These are phyloP conservation scores for Suillus lakei DNA, from an alignment of 768 basidiomycete species.

Conservation along the genomic window DNA sequence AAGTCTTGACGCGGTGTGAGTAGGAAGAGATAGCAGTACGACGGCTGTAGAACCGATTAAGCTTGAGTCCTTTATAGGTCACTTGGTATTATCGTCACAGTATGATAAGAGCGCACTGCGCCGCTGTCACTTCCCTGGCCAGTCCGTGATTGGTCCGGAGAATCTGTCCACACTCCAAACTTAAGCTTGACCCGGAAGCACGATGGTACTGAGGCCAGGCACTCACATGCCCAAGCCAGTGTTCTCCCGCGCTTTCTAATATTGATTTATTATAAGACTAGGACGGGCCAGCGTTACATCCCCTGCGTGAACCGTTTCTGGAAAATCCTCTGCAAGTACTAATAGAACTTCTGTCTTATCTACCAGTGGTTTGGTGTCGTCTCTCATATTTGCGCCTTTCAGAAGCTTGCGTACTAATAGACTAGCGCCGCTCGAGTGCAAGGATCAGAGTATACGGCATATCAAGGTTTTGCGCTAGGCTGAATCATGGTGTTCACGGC, in stretches of 20 bases:
- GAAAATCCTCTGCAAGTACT: neutral
- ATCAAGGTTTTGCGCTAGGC: no score
- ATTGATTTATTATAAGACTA: no score
- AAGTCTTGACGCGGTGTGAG: constrained; percentile 2
- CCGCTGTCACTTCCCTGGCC: no score
- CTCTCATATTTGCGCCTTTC: neutral
- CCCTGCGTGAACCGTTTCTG: neutral
- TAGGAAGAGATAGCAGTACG: neutral
- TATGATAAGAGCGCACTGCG: neutral
- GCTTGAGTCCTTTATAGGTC: constrained; percentile 8
- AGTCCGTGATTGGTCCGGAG: neutral
- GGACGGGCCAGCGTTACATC: neutral
- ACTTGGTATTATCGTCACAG: constrained; percentile 2
- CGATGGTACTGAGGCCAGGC: no score
- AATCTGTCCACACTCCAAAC: neutral
- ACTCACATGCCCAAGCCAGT: no score
- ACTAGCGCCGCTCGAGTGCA: no score
- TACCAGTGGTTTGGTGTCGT: neutral
- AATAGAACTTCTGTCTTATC: neutral
- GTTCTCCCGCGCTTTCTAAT: no score
- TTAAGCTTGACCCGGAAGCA: no score
- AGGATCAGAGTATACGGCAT: no score
- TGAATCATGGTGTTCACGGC: neutral
- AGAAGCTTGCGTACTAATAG: neutral
- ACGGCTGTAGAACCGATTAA: neutral